Conservation (phyloP, 371 early-diverging fungal species). For the Haplosporangium sp. region DNA sequence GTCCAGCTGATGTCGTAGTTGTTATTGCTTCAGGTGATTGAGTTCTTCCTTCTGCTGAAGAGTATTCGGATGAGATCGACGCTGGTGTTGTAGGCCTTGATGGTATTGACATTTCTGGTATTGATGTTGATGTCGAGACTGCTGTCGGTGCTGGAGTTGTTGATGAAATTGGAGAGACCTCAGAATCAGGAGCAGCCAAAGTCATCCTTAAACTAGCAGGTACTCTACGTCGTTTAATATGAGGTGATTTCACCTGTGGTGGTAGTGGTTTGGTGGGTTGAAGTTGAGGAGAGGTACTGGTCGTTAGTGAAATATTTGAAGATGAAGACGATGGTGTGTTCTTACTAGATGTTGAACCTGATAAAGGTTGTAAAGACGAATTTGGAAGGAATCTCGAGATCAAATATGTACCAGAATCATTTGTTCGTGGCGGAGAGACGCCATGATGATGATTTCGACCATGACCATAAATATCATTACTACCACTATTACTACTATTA, state of each 20-base stretch:
- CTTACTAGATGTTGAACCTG: constrained; percentile 14
- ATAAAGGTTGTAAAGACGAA: constrained; percentile 18
- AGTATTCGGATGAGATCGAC: not conserved
- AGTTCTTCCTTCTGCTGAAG: constrained; percentile 3
- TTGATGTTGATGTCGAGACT: not conserved
- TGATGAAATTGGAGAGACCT: not conserved
- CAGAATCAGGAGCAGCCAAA: not conserved
- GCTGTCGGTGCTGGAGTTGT: not conserved
- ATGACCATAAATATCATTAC: not conserved
- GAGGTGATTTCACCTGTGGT: not conserved
- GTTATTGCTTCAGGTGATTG: not conserved
- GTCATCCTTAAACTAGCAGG: constrained; percentile 29
- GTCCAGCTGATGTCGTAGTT: not conserved
- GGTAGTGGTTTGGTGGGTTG: not conserved
- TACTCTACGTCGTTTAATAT: constrained; percentile 9
- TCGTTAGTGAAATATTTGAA: not conserved
- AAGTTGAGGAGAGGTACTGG: not conserved
- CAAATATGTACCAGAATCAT: constrained; percentile 5
- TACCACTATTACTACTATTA: not conserved
- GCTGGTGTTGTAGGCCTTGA: not conserved
- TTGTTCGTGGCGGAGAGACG: not conserved
- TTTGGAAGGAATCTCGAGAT: constrained; percentile 29
- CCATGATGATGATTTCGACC: not conserved
- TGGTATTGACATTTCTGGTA: not conserved
- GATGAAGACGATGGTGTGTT: not conserved